Base-by-base conservation (phyloP, 1,284 basidiomycete genomes). In the Cryptococcus deneoformans region DNA sequence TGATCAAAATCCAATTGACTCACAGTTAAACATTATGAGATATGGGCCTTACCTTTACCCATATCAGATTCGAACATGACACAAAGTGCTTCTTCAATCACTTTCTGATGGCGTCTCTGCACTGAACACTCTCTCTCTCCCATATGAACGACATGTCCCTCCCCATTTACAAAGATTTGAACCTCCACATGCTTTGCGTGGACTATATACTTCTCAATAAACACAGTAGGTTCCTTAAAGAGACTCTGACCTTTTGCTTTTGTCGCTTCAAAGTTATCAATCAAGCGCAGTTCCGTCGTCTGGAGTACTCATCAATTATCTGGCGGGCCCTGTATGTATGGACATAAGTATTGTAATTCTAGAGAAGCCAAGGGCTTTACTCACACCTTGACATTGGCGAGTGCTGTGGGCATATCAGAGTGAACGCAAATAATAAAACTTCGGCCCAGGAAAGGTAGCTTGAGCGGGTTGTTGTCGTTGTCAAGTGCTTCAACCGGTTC, bases 41-140 rank as follows among this genome's bases (percentile, higher is more conserved):
- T 20, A 20, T 20, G 20, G 20, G 20, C 20, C 20, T 20, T 20
- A 20, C 20, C 11, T 43, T 58, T 44, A 11, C 64, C 61, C 29
- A 44, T 77, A 73, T 24, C 59, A 54, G 12, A 69, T 56, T 50
- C 84, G 77, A 68, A 84, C 83, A 5, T 84, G 82, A 63, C 83
- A 43, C 60, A 65, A 0, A 61, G 63, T 1, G 82, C 80, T 65
- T 88, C 87, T 66, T 89, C 87, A 44, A 88, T 82, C 5, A 88
- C 81, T 67, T 88, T 88, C 70, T 88, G 87, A 64, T 87, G 83
- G n/a, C 87, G 76, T n/a, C 87, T 79, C 68, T 89, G 87, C 12
- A 87, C 75, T 37, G 83, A 85, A 63, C 86, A 86, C 68, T 89
- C 87, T 6, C 87, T 6, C 87, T 87, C 86, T 37, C 85, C 83